Base-by-base conservation (phyloP, 2,329 filamentous ascomycete species). In the Dactylellina leptospora region DNA sequence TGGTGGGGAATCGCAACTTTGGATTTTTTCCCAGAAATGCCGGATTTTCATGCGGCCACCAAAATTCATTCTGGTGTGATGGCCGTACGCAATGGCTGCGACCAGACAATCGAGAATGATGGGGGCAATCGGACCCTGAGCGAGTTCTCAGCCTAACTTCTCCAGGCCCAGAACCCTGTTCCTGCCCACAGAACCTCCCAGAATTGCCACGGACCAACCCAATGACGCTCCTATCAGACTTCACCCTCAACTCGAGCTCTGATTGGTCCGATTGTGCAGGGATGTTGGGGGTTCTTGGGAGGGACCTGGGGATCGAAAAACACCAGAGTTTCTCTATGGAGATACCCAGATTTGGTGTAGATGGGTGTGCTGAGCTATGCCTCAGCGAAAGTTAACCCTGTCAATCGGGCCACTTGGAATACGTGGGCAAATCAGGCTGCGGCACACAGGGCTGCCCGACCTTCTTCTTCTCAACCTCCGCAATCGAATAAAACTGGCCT, bases 71-170 rank as follows among this genome's bases (percentile, higher is more conserved):
- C 11, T 20, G 58, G 60, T 56, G 53, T 64, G 50, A 55, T 28
- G 27, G 51, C 27, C 23, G 40, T 53, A 56, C 51, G 56, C 62
- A 68, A 59, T 68, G 40, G 16, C 47, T 53, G 45, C 45, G 56
- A 42, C 58, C 51, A 36, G 58, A 51, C 58, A 71, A 71, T 71
- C 64, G 64, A 71, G 56, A 51, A 62, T 56, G 42, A 27, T 62
- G 16, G 47, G 44, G 64, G 64, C 64, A 45, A 71, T 71, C 64
- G 64, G 66, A 63, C 58, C 66, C 58, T 71, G 53, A 55, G 51
- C 42, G 13, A 28, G 18, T 22, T 40, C 27, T 13, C 9, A 47
- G 11, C 9, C 50, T 40, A 45, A 33, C 51, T 16, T n/a, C 36
- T 16, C 40, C 40, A 47, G 25, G 44, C 40, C 55, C 38, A 38